Percentiles rank a stretch among this genome's conserved stretches.
Evolutionary conservation across 805 yeast species (phyloP).

Genomic region (Teunomyces atbi): DNA sequence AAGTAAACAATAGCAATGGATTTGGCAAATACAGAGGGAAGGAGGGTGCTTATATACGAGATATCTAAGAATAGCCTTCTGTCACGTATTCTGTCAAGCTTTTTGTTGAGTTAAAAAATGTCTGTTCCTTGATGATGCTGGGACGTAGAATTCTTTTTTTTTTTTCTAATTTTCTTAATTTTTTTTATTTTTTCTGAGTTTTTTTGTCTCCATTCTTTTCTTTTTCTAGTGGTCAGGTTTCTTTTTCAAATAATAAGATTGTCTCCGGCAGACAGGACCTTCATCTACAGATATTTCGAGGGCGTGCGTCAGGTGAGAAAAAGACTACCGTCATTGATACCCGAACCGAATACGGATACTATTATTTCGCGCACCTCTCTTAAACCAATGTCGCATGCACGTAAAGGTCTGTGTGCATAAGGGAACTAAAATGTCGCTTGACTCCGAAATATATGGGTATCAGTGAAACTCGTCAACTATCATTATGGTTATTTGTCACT

Average conservation of each 20-base stretch:
- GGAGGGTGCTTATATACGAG: background rate
- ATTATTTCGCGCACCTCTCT: no score
- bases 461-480: no score
- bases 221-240: background rate
- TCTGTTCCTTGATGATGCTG: conserved; percentile 2
- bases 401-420: no score
- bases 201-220: background rate
- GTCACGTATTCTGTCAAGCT: background rate
- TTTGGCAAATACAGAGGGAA: background rate
- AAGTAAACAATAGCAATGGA: background rate
- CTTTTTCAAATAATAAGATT: conserved; percentile 3
- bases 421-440: no score
- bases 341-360: no score
- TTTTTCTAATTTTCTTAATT: background rate
- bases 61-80: background rate
- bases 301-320: background rate
- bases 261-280: conserved; percentile 4
- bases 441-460: no score
- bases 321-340: no score
- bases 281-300: conserved; percentile 1
- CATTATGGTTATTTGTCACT: no score
- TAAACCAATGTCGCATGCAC: no score
- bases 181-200: background rate
- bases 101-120: background rate
- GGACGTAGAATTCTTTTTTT: conserved; percentile 1